Percentiles rank a stretch among this genome's conserved stretches.
Conservation (phyloP, 345 rosid species). For the Clarkia xantiana region DNA sequence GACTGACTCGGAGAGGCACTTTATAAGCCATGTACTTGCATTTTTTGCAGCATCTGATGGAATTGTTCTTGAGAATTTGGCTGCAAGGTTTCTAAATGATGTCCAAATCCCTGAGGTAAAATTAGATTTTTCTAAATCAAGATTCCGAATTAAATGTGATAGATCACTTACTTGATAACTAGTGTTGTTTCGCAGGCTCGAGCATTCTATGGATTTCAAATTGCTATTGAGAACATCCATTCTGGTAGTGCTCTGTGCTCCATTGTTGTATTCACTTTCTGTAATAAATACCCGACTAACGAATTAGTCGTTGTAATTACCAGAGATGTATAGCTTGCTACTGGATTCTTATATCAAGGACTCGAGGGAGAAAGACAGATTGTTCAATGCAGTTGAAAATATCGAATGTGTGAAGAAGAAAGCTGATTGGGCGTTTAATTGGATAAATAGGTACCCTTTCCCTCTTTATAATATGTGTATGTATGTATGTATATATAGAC, state of each 20-base stretch:
- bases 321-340: constrained; percentile 92
- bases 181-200: constrained; percentile 40
- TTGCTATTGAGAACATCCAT: constrained; percentile 92
- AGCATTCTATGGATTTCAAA: constrained; percentile 88
- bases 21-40: constrained; percentile 67
- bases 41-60: constrained; percentile 95
- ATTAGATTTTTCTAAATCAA: constrained; percentile 1
- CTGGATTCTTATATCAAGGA: constrained; percentile 85
- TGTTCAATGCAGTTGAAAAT: constrained; percentile 74
- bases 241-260: constrained; percentile 42
- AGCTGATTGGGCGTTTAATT: constrained; percentile 73
- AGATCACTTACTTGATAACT: no score
- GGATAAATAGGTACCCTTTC: constrained; percentile 53
- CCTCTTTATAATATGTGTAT: constrained; percentile 1
- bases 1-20: constrained; percentile 58
- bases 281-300: neutral
- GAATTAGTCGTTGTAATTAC: constrained; percentile 10
- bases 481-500: no score
- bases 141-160: neutral
- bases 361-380: constrained; percentile 59
- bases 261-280: constrained; percentile 2
- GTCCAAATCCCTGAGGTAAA: constrained; percentile 78
- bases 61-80: constrained; percentile 79
- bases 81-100: constrained; percentile 76
- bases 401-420: constrained; percentile 68